Evolutionary conservation across 345 rosid genomes (phyloP).

Genomic region (Psidium friedrichsthalianum): DNA sequence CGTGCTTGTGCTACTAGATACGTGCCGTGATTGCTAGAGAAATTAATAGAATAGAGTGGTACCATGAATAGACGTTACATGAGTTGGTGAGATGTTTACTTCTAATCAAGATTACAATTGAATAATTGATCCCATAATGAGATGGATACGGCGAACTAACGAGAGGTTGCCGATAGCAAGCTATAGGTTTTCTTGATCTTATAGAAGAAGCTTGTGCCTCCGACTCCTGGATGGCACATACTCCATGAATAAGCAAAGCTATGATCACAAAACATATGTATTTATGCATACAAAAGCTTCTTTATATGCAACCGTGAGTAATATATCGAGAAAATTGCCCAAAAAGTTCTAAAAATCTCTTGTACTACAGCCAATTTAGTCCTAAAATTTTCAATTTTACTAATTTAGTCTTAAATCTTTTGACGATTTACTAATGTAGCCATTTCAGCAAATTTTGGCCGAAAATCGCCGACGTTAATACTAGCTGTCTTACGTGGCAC

Average conservation of each 20-base stretch:
- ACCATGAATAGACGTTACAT: not conserved
- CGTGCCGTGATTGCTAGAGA: not conserved
- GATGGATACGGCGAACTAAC: not conserved
- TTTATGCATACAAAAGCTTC: not conserved
- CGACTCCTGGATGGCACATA: not conserved
- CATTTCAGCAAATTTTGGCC: not conserved
- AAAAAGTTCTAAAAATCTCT: not conserved
- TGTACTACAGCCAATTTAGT: not conserved
- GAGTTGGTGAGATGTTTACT: not conserved
- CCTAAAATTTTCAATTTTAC: not conserved
- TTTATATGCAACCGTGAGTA: not conserved
- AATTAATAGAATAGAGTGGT: not conserved
- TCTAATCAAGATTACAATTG: not conserved
- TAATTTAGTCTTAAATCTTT: not conserved
- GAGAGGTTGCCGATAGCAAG: not conserved
- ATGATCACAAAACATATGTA: not conserved
- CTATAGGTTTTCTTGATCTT: not conserved
- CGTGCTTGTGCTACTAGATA: not conserved
- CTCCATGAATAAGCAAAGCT: not conserved
- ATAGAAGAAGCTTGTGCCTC: not conserved
- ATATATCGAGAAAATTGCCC: not conserved
- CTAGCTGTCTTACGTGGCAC: accelerated
- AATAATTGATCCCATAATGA: not conserved
- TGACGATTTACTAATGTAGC: not conserved
- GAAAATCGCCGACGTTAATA: not conserved